A percentile compares a stretch with the other conserved stretches of the same genome.
phyloP scores from a whole-genome alignment of 345 rosid species.

The Salix suchowensis region DNA sequence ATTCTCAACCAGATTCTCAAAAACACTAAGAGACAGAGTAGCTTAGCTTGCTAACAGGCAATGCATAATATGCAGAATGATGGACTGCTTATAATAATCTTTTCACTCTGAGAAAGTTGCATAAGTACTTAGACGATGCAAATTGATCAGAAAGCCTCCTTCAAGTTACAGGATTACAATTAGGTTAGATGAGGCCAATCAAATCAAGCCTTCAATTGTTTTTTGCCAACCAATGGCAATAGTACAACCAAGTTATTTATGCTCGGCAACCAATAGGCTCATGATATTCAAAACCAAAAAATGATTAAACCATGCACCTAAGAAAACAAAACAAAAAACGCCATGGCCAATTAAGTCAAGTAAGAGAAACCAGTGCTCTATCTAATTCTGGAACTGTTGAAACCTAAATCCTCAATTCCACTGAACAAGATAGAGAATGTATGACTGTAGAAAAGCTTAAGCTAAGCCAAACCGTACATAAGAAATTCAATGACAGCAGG shows the following conservation, averaged over 20 bases:
- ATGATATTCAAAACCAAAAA: neutral
- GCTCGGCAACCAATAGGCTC: neutral
- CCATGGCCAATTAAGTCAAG: too few relatives aligned
- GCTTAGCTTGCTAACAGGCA: neutral
- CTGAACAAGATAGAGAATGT: too few relatives aligned
- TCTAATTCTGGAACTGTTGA: constrained; percentile 66
- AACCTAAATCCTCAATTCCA: neutral
- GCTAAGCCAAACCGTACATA: too few relatives aligned
- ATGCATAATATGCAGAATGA: neutral
- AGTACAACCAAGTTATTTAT: neutral
- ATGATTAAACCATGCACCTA: neutral
- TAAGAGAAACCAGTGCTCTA: constrained; percentile 61
- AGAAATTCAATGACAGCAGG: too few relatives aligned
- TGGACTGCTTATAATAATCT: too few relatives aligned
- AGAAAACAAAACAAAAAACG: constrained; percentile 34
- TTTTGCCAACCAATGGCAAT: neutral
- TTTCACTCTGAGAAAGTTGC: too few relatives aligned
- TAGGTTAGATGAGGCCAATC: neutral
- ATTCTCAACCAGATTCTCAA: neutral
- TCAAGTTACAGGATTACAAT: too few relatives aligned
- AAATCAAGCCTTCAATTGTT: neutral
- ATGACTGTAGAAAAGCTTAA: too few relatives aligned
- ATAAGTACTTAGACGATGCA: neutral
- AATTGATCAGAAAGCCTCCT: neutral
- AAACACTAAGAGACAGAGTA: neutral